phyloP scores from a whole-genome alignment of 2,329 filamentous ascomycete species.

The Fusarium sp. region DNA sequence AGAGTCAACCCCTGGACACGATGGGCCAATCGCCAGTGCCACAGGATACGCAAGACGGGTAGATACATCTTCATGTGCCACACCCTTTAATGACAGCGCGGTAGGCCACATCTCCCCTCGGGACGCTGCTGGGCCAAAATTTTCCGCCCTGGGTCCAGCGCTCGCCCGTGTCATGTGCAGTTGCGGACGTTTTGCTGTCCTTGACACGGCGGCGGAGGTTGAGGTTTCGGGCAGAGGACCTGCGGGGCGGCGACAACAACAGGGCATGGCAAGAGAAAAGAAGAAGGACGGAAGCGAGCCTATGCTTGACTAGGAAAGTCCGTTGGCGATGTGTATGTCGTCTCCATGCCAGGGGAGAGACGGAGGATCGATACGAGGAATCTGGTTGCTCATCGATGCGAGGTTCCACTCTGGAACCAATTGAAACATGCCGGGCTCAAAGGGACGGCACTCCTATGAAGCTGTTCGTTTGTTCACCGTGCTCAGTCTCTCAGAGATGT shows the following conservation, averaged over 20 bases:
- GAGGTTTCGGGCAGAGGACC: constrained; percentile 6
- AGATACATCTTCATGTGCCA: constrained; percentile 23
- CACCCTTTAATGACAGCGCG: constrained; percentile 43
- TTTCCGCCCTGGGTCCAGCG: constrained; percentile 36
- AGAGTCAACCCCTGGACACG: constrained; percentile 17
- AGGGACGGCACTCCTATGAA: constrained; percentile 15
- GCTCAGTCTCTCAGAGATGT: neutral
- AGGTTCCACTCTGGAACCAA: constrained; percentile 27
- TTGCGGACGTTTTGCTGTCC: constrained; percentile 14
- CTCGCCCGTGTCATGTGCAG: constrained; percentile 24
- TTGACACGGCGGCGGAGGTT: constrained; percentile 4
- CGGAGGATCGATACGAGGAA: constrained; percentile 14
- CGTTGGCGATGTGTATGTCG: constrained; percentile 14
- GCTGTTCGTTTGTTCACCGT: neutral
- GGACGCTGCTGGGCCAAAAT: constrained; percentile 36
- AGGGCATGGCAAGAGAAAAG: neutral
- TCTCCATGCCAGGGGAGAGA: neutral
- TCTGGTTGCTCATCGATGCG: constrained; percentile 17
- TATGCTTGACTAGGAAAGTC: constrained; percentile 17
- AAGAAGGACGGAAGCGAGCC: constrained; percentile 14
- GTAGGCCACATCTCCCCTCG: constrained; percentile 36
- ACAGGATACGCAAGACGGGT: constrained; percentile 27
- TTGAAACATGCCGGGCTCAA: constrained; percentile 37
- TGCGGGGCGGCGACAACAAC: constrained; percentile 20
- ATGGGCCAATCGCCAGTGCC: constrained; percentile 33